These are phyloP conservation scores for Penicillium samsonianum DNA, from an alignment of 495 filamentous ascomycete species.

Conservation along the genomic window DNA sequence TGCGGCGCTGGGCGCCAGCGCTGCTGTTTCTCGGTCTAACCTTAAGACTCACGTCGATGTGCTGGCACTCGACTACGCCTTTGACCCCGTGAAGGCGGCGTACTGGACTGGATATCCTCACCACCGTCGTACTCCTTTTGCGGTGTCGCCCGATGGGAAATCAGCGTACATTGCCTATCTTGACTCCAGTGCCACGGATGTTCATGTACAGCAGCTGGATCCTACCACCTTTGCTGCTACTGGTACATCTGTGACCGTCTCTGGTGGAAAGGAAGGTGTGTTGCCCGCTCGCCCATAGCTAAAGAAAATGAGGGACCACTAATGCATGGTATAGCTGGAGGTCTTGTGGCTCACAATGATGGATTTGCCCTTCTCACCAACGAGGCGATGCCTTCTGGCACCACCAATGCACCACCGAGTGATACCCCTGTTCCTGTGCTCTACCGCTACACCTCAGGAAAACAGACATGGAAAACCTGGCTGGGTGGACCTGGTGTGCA, in stretches of 20 bases:
- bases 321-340: no score
- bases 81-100: conserved; percentile 51
- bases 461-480: conserved; percentile 52
- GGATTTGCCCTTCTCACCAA: conserved; percentile 57
- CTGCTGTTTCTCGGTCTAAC: conserved; percentile 28
- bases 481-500: conserved; percentile 54
- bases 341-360: conserved; percentile 56
- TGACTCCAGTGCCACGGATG: conserved; percentile 47
- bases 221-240: conserved; percentile 47
- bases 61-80: conserved; percentile 41
- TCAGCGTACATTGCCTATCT: conserved; percentile 56
- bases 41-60: conserved; percentile 45
- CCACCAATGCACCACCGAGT: conserved; percentile 42
- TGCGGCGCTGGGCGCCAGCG: conserved; percentile 30
- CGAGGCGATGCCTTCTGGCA: conserved; percentile 47
- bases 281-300: no score
- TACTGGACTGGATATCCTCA: conserved; percentile 58
- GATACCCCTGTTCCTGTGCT: conserved; percentile 49
- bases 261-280: conserved; percentile 48
- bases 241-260: conserved; percentile 43
- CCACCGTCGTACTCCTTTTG: conserved; percentile 55
- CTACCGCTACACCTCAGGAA: conserved; percentile 49
- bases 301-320: no score
- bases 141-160: conserved; percentile 51
- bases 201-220: conserved; percentile 52